Percentiles rank a stretch among this genome's conserved stretches.
phyloP scores from a whole-genome alignment of 116 monocot genomes.

The Iris pallida region DNA sequence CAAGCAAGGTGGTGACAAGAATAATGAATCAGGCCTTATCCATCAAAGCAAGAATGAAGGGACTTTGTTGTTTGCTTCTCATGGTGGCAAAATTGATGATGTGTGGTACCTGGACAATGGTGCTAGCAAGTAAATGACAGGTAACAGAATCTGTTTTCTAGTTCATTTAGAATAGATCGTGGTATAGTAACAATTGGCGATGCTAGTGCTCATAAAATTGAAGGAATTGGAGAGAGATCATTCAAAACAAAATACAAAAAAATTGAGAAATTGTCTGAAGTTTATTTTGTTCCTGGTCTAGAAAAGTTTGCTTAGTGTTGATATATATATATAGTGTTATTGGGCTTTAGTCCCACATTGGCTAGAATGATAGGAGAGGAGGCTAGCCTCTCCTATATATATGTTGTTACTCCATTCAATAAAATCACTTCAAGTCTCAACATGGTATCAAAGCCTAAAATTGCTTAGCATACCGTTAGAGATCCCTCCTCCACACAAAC shows the following conservation, averaged over 20 bases:
- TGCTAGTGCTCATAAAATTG: slow-evolving; percentile 6
- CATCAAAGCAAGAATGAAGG: slow-evolving; percentile 4
- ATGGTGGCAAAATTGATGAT: not conserved
- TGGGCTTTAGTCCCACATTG: no score
- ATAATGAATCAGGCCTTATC: not conserved
- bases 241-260: not conserved
- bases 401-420: no score
- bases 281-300: slow-evolving; percentile 4
- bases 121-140: slow-evolving; percentile 8
- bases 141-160: slow-evolving; percentile 8
- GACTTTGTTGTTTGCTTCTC: not conserved
- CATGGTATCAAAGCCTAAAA: no score
- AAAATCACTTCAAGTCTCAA: no score
- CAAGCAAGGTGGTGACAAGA: not conserved
- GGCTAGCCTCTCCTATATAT: no score
- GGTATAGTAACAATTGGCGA: slow-evolving; percentile 6
- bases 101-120: slow-evolving; percentile 6
- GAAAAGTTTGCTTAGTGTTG: slow-evolving; percentile 4
- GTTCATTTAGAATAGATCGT: not conserved
- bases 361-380: no score
- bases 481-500: no score
- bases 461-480: no score
- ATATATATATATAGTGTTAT: no score
- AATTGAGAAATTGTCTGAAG: not conserved
- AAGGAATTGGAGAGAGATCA: not conserved